Conservation (phyloP, 306 rosid species). For the Quercus alba region DNA sequence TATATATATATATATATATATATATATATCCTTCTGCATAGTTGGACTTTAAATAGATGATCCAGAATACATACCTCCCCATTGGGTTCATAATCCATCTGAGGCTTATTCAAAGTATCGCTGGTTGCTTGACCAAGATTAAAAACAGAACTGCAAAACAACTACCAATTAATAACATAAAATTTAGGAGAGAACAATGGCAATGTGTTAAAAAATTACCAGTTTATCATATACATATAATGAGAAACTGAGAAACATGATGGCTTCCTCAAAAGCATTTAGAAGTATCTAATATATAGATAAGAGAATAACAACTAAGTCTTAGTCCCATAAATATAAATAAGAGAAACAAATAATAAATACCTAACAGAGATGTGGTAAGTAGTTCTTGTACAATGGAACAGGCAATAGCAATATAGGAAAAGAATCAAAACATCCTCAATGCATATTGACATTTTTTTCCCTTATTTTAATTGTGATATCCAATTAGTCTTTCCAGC, state of each 20-base stretch:
- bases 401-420: no score
- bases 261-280: not conserved
- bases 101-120: conserved; percentile 33
- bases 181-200: conserved; percentile 16
- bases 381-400: no score
- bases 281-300: not conserved
- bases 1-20: no score
- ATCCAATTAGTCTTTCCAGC: no score
- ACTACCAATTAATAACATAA: conserved; percentile 21
- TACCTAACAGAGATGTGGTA: not conserved
- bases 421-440: not conserved
- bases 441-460: not conserved
- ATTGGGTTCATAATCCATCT: conserved; percentile 58
- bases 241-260: conserved; percentile 4
- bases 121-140: conserved; percentile 48
- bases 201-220: conserved; percentile 5
- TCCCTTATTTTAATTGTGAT: no score
- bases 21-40: not conserved
- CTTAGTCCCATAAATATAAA: not conserved
- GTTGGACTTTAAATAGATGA: conserved; percentile 15
- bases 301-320: not conserved
- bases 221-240: conserved; percentile 2
- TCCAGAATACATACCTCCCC: conserved; percentile 70
- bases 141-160: conserved; percentile 56
- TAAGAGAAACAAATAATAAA: not conserved